These are phyloP conservation scores for Schizochytrium sp. DNA, from an alignment of 108 stramenopile genomes.

Conservation along the genomic window DNA sequence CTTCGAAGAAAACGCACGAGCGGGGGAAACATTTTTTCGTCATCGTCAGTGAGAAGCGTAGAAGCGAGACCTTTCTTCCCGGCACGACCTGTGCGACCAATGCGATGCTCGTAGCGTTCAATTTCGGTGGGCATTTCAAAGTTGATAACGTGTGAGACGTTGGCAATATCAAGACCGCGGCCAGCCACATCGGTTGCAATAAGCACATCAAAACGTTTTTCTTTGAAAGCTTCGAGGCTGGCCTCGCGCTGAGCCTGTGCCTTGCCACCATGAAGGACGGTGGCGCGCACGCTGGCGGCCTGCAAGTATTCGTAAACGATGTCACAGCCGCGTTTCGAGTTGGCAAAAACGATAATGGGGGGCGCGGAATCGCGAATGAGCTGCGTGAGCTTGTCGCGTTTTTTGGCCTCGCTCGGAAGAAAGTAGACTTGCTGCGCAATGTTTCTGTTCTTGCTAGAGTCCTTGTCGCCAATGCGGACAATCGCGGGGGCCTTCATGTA, in stretches of 20 bases:
- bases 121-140: slow-evolving; percentile 85
- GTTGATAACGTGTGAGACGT: slow-evolving; percentile 91
- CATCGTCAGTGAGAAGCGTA: slow-evolving; percentile 42
- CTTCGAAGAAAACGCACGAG: neutral
- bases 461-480: slow-evolving; percentile 77
- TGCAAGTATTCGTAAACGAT: slow-evolving; percentile 62
- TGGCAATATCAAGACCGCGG: slow-evolving; percentile 87
- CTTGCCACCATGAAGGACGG: slow-evolving; percentile 90
- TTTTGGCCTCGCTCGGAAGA: slow-evolving; percentile 58
- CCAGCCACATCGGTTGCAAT: slow-evolving; percentile 96
- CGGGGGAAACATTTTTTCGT: slow-evolving; percentile 11
- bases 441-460: slow-evolving; percentile 79
- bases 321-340: slow-evolving; percentile 73
- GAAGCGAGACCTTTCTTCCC: slow-evolving; percentile 87
- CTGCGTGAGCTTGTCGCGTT: slow-evolving; percentile 60
- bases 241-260: slow-evolving; percentile 92
- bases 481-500: slow-evolving; percentile 84
- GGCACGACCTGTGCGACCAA: slow-evolving; percentile 94
- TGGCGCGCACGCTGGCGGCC: slow-evolving; percentile 62
- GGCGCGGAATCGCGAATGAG: neutral
- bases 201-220: slow-evolving; percentile 62
- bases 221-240: slow-evolving; percentile 70
- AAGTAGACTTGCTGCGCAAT: slow-evolving; percentile 80
- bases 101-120: slow-evolving; percentile 90
- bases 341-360: slow-evolving; percentile 90